Evolutionary conservation across 345 rosid genomes (phyloP).

Genomic region (Adansonia digitata): DNA sequence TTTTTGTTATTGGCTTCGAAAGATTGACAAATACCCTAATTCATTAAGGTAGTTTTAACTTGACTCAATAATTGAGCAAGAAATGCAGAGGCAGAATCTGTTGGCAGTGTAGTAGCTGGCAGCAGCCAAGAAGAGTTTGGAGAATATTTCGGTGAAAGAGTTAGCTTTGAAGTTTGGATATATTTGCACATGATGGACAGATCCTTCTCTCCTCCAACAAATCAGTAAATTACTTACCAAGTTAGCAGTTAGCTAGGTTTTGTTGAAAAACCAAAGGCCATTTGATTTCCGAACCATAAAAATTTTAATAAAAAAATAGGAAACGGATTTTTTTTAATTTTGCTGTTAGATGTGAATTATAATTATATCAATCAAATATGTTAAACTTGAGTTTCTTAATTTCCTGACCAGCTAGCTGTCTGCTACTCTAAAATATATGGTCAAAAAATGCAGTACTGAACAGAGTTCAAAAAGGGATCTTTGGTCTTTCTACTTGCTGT

Average conservation of each 20-base stretch:
- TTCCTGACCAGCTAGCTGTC: no score
- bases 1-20: neutral
- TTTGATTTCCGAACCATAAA: neutral
- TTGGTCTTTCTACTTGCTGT: neutral
- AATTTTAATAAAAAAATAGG: no score
- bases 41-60: neutral
- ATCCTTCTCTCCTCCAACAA: neutral
- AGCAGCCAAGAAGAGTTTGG: slow-evolving; percentile 1
- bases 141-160: slow-evolving; percentile 6
- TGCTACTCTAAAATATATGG: no score
- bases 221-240: neutral
- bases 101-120: neutral
- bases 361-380: no score
- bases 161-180: slow-evolving; percentile 1
- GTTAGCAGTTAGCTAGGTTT: neutral
- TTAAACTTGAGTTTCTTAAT: no score
- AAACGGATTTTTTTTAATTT: no score
- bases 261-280: neutral
- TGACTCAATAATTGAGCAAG: neutral
- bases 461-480: neutral
- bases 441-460: neutral
- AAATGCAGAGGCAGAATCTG: neutral
- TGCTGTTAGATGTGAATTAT: no score
- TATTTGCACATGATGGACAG: neutral
- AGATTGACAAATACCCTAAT: neutral